Evolutionary conservation across 148 eudicot species (phyloP).

Genomic region (Limonium bicolor): DNA sequence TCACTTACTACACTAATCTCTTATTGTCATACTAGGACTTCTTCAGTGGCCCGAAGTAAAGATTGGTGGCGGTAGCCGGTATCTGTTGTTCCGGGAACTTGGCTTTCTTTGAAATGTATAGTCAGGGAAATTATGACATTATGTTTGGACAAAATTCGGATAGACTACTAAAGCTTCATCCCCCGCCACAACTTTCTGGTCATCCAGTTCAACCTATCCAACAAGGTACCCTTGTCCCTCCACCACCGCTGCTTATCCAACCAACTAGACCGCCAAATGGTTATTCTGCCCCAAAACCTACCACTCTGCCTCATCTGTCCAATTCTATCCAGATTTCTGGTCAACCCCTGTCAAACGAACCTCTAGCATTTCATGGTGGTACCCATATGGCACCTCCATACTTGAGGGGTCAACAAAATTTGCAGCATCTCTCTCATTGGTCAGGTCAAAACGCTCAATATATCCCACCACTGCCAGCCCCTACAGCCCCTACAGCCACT

Average conservation of each 20-base stretch:
- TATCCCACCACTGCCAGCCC: conserved; percentile 16
- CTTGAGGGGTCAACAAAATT: conserved; percentile 16
- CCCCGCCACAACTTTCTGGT: conserved; percentile 24
- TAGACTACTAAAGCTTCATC: conserved; percentile 24
- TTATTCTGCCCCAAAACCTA: conserved; percentile 19
- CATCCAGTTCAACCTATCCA: conserved; percentile 18
- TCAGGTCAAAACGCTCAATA: conserved; percentile 28
- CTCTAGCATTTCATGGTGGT: conserved; percentile 20
- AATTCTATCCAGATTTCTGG: conserved; percentile 16
- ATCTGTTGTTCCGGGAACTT: too few species aligned
- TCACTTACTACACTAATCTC: too few species aligned
- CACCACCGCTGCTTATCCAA: conserved; percentile 16
- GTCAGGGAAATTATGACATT: conserved; percentile 41
- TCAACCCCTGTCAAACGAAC: conserved; percentile 24
- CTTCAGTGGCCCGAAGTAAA: too few species aligned
- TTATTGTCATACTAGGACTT: too few species aligned
- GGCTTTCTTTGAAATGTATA: conserved; percentile 58
- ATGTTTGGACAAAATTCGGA: conserved; percentile 49
- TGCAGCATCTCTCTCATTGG: conserved; percentile 9
- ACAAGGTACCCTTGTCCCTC: conserved; percentile 21
- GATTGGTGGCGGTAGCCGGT: too few species aligned
- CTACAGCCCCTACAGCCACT: conserved; percentile 24
- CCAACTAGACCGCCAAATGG: conserved; percentile 22
- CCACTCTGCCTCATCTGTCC: conserved; percentile 22
- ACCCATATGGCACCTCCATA: conserved; percentile 19